These are phyloP conservation scores for Magnusiomyces fungicola DNA, from an alignment of 1,139 yeast species.

Conservation along the genomic window DNA sequence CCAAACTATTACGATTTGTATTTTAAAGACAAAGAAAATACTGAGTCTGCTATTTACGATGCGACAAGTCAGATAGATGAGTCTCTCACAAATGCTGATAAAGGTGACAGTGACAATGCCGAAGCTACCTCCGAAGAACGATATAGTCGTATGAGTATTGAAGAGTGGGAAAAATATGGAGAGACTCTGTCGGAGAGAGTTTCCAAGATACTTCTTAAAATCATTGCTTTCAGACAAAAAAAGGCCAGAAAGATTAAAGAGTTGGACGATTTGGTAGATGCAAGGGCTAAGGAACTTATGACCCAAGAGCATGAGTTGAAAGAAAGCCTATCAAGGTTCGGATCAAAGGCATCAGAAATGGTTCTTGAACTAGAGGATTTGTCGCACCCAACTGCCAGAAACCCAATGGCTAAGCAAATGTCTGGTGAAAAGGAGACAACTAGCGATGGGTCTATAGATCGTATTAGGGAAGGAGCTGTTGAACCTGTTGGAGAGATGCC, in stretches of 20 bases:
- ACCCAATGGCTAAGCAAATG: no score
- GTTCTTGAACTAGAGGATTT: slow-evolving; percentile 11
- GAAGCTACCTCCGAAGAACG: background rate
- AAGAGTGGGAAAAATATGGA: slow-evolving; percentile 19
- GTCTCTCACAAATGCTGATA: background rate
- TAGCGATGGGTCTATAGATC: no score
- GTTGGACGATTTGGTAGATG: slow-evolving; percentile 9
- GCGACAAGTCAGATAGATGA: background rate
- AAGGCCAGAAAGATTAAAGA: slow-evolving; percentile 10
- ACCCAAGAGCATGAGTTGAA: slow-evolving; percentile 9
- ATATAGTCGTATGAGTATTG: slow-evolving; percentile 16
- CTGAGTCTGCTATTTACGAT: background rate
- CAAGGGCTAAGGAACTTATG: slow-evolving; percentile 8
- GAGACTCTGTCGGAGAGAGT: slow-evolving; percentile 13
- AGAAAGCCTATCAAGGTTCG: slow-evolving; percentile 8
- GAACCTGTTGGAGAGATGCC: no score
- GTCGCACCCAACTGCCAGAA: no score
- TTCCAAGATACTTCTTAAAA: slow-evolving; percentile 13
- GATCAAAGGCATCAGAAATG: slow-evolving; percentile 11
- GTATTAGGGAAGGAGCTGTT: no score
- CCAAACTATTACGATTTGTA: background rate
- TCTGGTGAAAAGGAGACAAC: no score
- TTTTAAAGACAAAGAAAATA: background rate
- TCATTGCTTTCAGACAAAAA: slow-evolving; percentile 13
- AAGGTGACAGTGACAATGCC: background rate